Evolutionary conservation across 352 stramenopile species (phyloP), one percentile per base, ranked within the genome.

Genomic region (Elongisporangium anandrum): DNA sequence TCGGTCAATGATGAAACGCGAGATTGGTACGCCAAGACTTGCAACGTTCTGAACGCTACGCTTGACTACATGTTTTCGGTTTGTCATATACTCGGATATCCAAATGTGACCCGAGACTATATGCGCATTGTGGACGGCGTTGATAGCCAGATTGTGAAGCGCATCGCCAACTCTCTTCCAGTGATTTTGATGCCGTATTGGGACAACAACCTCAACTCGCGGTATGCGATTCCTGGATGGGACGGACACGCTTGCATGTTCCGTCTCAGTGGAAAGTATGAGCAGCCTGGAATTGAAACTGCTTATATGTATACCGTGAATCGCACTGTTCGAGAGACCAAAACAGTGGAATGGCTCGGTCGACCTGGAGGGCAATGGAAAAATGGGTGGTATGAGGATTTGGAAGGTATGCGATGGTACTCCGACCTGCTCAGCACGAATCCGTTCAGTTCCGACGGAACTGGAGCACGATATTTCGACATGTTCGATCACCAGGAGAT

Each of bases 161-260:
- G 58, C 13, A 69, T 85, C 13, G 51, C 69, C 0, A 50, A 75
- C 26, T 68, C 75, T 2, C 39, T 85, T 26, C 75, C 75, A 2
- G 64, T 84, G 24, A 29, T 84, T n/a, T 62, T 84, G 19, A 65
- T 80, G 59, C 75, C 75, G 17, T 81, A 64, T 64, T 79, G 65
- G 66, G 72, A 81, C 52, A 78, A 73, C 48, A 63, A 61, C 3
- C 24, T 56, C 0, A 41, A 60, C 34, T 59, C 61, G 10, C 65
- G 72, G 8, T 75, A 66, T 41, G 69, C 59, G 29, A 54, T 79
- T 10, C 75, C 75, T 7, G 66, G 66, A 3, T 53, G 24, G 19
- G 69, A 85, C 50, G 75, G 75, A 45, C 61, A 59, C 10, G 72
- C 72, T 3, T 85, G 75, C 21, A 64, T 79, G 61, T 77, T 85